Conservation (phyloP, 495 filamentous ascomycete species). For the Hypoxylon lienhwacheense region DNA sequence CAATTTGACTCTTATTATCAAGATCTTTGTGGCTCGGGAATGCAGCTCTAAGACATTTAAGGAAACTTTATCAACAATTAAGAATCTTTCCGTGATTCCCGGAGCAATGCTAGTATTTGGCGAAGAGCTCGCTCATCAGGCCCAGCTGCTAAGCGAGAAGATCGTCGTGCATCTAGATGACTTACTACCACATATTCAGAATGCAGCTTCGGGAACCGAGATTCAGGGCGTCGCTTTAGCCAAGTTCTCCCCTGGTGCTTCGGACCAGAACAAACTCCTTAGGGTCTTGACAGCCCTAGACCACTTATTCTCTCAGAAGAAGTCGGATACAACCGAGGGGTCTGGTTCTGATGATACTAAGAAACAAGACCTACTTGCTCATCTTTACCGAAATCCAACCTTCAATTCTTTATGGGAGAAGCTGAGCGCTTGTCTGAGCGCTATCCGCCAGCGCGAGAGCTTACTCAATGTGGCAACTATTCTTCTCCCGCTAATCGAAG, state of each 20-base stretch:
- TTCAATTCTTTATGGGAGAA: constrained; percentile 91
- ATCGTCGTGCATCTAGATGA: constrained; percentile 85
- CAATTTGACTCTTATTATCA: constrained; percentile 89
- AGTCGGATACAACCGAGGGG: constrained; percentile 59
- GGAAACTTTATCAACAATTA: constrained; percentile 95
- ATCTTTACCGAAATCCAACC: constrained; percentile 84
- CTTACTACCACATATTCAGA: constrained; percentile 82
- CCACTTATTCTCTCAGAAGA: constrained; percentile 78
- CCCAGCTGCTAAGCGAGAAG: constrained; percentile 76
- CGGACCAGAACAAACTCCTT: constrained; percentile 92
- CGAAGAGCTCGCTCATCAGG: constrained; percentile 82
- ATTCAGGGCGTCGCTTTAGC: constrained; percentile 91
- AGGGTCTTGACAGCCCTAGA: constrained; percentile 94
- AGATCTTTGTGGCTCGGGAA: constrained; percentile 92
- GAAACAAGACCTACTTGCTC: constrained; percentile 81
- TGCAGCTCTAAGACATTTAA: constrained; percentile 96
- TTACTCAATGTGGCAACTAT: constrained; percentile 97
- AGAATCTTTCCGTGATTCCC: constrained; percentile 91
- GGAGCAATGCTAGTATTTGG: constrained; percentile 90
- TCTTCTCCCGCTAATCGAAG: constrained; percentile 88
- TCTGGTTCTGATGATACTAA: constrained; percentile 54
- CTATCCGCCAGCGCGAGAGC: constrained; percentile 87
- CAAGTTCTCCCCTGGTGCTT: constrained; percentile 93
- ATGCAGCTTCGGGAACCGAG: constrained; percentile 85
- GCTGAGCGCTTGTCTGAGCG: constrained; percentile 85